Conservation (phyloP, 108 stramenopile species). For the Discostella pseudostelligera region DNA sequence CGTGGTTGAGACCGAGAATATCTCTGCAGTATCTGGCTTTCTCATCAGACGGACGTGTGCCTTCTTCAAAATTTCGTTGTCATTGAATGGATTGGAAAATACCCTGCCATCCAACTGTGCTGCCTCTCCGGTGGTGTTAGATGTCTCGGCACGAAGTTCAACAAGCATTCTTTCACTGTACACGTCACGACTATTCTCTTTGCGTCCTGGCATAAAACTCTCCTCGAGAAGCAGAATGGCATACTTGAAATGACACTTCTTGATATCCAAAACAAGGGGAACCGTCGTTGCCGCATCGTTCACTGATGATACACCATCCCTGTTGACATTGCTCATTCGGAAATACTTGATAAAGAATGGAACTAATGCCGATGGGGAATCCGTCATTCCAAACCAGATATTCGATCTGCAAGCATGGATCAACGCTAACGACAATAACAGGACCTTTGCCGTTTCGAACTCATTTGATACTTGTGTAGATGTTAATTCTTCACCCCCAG, state of each 20-base stretch:
- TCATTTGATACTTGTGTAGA: constrained; percentile 3
- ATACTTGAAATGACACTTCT: constrained; percentile 66
- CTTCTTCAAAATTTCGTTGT: constrained; percentile 14
- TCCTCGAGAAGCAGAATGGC: constrained; percentile 54
- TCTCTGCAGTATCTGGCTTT: neutral
- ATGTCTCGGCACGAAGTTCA: constrained; percentile 3
- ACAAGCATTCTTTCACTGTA: constrained; percentile 41
- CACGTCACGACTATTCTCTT: constrained; percentile 1
- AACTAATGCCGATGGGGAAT: constrained; percentile 34
- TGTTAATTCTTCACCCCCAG: neutral
- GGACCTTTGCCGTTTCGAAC: constrained; percentile 22
- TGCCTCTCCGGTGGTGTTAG: neutral
- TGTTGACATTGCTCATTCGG: constrained; percentile 48
- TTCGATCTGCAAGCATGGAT: constrained; percentile 61
- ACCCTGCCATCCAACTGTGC: neutral
- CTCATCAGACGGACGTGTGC: constrained; percentile 28
- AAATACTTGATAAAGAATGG: constrained; percentile 50
- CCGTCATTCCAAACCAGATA: constrained; percentile 69
- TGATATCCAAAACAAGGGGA: constrained; percentile 70
- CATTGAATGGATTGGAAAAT: constrained; percentile 17
- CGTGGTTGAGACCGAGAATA: constrained; percentile 6
- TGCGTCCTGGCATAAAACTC: constrained; percentile 10
- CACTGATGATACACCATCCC: neutral
- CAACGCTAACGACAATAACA: constrained; percentile 56
- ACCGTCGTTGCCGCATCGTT: constrained; percentile 4